These are phyloP conservation scores for Termitomyces titanicus DNA, from an alignment of 768 basidiomycete genomes.

Conservation along the genomic window DNA sequence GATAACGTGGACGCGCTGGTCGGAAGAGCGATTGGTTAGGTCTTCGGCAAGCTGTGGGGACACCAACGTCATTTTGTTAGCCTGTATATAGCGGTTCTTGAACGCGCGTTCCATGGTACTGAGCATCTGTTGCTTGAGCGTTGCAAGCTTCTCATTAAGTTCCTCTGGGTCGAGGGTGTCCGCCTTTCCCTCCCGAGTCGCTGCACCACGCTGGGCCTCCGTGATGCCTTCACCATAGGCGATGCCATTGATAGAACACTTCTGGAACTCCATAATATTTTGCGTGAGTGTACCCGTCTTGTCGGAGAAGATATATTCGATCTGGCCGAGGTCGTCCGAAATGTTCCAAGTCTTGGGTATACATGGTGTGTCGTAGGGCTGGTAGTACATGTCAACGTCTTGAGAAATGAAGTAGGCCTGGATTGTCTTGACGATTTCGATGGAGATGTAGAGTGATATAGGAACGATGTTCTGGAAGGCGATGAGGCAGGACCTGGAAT, in stretches of 20 bases:
- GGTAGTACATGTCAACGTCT: slow-evolving; percentile 96
- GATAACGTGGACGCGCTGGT: slow-evolving; percentile 64
- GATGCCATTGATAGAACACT: slow-evolving; percentile 82
- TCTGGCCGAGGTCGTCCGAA: slow-evolving; percentile 97
- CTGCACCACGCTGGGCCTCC: slow-evolving; percentile 92
- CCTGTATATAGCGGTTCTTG: slow-evolving; percentile 84
- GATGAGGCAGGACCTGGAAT: slow-evolving; percentile 81
- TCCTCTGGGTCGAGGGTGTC: slow-evolving; percentile 68
- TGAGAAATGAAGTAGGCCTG: slow-evolving; percentile 97
- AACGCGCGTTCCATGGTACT: slow-evolving; percentile 68
- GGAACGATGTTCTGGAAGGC: slow-evolving; percentile 98
- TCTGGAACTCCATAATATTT: slow-evolving; percentile 99
- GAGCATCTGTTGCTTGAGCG: slow-evolving; percentile 76
- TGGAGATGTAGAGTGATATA: slow-evolving; percentile 93
- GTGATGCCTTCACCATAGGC: slow-evolving; percentile 93
- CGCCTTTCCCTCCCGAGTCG: slow-evolving; percentile 72
- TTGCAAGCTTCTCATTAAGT: slow-evolving; percentile 59
- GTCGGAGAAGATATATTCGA: slow-evolving; percentile 89
- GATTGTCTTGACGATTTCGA: slow-evolving; percentile 97
- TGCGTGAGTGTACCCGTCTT: slow-evolving; percentile 97
- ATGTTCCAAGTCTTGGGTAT: slow-evolving; percentile 99
- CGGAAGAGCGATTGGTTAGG: slow-evolving; percentile 55
- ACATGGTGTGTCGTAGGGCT: slow-evolving; percentile 80
- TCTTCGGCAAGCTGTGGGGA: slow-evolving; percentile 83
- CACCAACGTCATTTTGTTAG: slow-evolving; percentile 81